Evolutionary conservation across 179 eudicot genomes (phyloP), one percentile per base, ranked within the genome.

Genomic region (Silene coronaria): DNA sequence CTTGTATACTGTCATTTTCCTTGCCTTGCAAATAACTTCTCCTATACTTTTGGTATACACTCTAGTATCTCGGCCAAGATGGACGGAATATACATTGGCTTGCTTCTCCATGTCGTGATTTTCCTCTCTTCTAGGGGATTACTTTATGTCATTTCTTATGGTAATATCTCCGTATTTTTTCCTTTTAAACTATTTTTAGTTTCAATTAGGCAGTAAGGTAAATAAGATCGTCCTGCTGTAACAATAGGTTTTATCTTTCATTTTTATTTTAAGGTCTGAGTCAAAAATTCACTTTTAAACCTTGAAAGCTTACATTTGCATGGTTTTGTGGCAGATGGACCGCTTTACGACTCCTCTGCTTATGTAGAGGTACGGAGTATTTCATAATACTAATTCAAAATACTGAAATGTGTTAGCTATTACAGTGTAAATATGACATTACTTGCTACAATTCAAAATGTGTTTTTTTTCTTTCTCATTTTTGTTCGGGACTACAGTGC

Each of bases 311-410:
- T 9, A 42, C 63, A 28, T 46, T 72, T 34, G n/a, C 26, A 11
- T 14, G n/a, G 3, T 62, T 48, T 58, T 32, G 8, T 36, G 32
- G 82, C 89, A 87, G 92, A 86, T 84, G 96, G 97, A 30, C 93
- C 93, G 28, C 68, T 87, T 17, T 91, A 91, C 71, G 96, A 91
- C 75, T 84, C 86, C 63, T 78, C 90, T 48, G 97, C 98, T 62
- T 91, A 85, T 76, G 80, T 87, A 5, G 84, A 86, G 93, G 97
- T 93, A n/a, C n/a, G n/a, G n/a, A n/a, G n/a, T n/a, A n/a, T n/a
- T n/a, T n/a, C n/a, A n/a, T n/a, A n/a, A n/a, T n/a, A n/a, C n/a
- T n/a, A n/a, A n/a, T n/a, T n/a, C n/a, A n/a, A n/a, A n/a, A n/a
- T n/a, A n/a, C n/a, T n/a, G n/a, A n/a, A n/a, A n/a, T 67, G 45